Percentiles rank a stretch among this genome's conserved stretches.
Conservation (phyloP, 1,284 basidiomycete genomes). For the Cryptococcus jaspeensis region DNA sequence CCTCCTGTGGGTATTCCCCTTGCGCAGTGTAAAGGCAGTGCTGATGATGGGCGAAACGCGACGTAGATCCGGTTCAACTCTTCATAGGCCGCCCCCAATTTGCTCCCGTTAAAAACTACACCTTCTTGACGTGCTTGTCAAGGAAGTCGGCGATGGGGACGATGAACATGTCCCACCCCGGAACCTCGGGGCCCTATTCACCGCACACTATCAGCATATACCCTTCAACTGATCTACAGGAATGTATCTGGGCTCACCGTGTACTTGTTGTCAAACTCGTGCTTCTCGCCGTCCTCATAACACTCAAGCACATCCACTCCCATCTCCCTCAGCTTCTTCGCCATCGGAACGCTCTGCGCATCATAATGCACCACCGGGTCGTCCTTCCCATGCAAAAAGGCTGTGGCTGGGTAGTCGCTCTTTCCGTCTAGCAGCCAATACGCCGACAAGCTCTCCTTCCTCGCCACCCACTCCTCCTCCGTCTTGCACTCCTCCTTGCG, state of each 20-base stretch:
- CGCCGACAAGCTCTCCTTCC: conserved; percentile 7
- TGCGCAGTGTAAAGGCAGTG: no score
- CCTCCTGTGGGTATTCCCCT: no score
- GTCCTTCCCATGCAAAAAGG: conserved; percentile 17
- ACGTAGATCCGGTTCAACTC: no score
- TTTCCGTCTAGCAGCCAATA: conserved; percentile 8
- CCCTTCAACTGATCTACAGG: background rate
- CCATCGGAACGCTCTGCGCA: conserved; percentile 10
- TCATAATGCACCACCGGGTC: conserved; percentile 16
- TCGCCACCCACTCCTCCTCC: conserved; percentile 9
- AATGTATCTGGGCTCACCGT: conserved; percentile 15
- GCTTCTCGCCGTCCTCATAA: conserved; percentile 16
- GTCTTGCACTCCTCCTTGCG: conserved; percentile 7
- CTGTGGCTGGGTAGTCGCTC: conserved; percentile 17
- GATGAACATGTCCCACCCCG: conserved; percentile 12
- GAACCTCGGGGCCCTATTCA: conserved; percentile 7
- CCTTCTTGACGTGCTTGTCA: background rate
- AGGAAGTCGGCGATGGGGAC: conserved; percentile 6
- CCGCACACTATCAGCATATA: background rate
- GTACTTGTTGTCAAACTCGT: conserved; percentile 24
- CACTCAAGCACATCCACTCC: conserved; percentile 13
- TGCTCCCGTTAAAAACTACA: background rate
- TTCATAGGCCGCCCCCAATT: background rate
- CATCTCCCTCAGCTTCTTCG: conserved; percentile 14
- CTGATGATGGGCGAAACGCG: no score